Evolutionary conservation across 768 basidiomycete species (phyloP).

Genomic region (Trichaptum fuscoviolaceum): DNA sequence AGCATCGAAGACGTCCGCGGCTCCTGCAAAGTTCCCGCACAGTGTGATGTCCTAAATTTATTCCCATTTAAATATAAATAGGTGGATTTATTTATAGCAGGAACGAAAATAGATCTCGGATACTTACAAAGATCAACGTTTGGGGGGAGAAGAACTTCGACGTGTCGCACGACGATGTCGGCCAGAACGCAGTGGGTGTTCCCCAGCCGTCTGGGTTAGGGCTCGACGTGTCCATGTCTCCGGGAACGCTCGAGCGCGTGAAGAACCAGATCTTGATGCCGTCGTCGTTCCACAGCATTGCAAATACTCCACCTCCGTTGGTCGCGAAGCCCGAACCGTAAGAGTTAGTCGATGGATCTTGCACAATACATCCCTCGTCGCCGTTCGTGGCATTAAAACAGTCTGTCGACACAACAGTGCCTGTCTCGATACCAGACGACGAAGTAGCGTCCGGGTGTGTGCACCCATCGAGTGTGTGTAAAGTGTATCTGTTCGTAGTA

Average conservation of each 20-base stretch:
- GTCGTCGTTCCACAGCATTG: constrained; percentile 25
- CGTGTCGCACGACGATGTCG: constrained; percentile 30
- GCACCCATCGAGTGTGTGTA: constrained; percentile 38
- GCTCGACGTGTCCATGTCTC: constrained; percentile 27
- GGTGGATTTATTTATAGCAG: not conserved
- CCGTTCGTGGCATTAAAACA: constrained; percentile 23
- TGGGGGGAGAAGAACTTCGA: constrained; percentile 32
- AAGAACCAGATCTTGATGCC: constrained; percentile 48
- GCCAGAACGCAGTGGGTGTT: constrained; percentile 33
- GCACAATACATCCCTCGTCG: constrained; percentile 26
- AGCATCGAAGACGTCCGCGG: constrained; percentile 43
- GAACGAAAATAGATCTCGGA: not conserved
- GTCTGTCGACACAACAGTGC: constrained; percentile 21
- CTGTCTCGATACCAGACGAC: constrained; percentile 12
- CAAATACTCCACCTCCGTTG: constrained; percentile 32
- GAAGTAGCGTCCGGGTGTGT: constrained; percentile 22
- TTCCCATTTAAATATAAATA: not conserved
- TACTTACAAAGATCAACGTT: constrained; percentile 30
- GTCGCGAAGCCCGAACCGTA: constrained; percentile 30
- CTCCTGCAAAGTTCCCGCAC: constrained; percentile 46
- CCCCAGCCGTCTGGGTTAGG: constrained; percentile 40
- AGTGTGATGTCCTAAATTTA: constrained; percentile 4
- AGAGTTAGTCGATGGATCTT: constrained; percentile 20
- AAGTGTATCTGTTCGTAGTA: constrained; percentile 34
- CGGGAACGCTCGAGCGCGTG: constrained; percentile 29